These are phyloP conservation scores for Stephanodiscus triporus DNA, from an alignment of 108 stramenopile genomes.

Conservation along the genomic window DNA sequence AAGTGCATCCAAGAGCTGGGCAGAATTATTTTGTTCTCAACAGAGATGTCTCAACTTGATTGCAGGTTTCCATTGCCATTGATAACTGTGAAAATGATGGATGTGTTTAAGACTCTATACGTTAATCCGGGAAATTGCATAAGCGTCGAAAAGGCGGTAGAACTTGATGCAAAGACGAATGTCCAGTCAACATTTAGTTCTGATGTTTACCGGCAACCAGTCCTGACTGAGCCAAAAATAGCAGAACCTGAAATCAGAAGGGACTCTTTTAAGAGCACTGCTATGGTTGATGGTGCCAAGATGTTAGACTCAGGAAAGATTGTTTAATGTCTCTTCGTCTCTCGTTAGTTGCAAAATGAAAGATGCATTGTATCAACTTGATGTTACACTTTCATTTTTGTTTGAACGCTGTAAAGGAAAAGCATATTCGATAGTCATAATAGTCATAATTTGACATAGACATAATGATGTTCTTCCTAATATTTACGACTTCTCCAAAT, in stretches of 20 bases:
- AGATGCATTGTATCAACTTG: no score
- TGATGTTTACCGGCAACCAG: slow-evolving; percentile 77
- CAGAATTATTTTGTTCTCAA: neutral
- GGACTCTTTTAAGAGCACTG: neutral
- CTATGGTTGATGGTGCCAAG: neutral
- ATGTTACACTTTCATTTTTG: no score
- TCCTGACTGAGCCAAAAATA: slow-evolving; percentile 58
- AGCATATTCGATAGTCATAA: neutral
- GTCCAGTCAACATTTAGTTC: slow-evolving; percentile 28
- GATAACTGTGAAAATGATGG: slow-evolving; percentile 58
- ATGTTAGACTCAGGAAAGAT: slow-evolving; percentile 22
- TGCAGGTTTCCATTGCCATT: slow-evolving; percentile 55
- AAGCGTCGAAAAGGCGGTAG: slow-evolving; percentile 55
- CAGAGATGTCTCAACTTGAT: neutral
- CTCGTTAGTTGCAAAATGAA: no score
- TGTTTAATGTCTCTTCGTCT: slow-evolving; percentile 1
- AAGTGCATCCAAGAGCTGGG: neutral
- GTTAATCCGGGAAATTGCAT: slow-evolving; percentile 42
- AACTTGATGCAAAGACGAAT: slow-evolving; percentile 45
- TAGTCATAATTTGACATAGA: neutral
- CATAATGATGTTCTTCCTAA: neutral
- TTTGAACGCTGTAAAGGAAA: no score
- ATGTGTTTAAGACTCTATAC: slow-evolving; percentile 49
- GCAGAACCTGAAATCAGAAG: slow-evolving; percentile 11
- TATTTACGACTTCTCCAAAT: no score